These are phyloP conservation scores for Tuber magnatum DNA, from an alignment of 495 filamentous ascomycete genomes.

Conservation along the genomic window DNA sequence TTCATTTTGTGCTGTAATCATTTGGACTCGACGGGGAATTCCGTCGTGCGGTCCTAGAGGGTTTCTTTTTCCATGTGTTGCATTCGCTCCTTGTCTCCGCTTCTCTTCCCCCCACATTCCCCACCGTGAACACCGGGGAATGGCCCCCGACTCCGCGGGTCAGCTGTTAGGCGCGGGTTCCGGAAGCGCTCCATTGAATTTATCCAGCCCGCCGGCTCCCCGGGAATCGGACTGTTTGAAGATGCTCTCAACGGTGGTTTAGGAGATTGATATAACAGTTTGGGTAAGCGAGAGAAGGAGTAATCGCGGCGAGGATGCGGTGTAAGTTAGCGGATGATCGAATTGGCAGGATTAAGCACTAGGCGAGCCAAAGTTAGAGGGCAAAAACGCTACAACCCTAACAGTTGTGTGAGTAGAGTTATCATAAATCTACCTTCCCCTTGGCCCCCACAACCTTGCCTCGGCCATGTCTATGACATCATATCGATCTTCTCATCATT, in stretches of 20 bases:
- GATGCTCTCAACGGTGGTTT: not conserved
- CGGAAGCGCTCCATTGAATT: not conserved
- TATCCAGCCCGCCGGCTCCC: not conserved
- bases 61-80: not conserved
- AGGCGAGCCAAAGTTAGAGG: not conserved
- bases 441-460: not conserved
- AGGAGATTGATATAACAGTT: not conserved
- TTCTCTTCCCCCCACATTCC: not conserved
- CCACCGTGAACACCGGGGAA: not conserved
- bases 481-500: conserved; percentile 23
- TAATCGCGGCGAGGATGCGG: too few species aligned
- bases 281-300: not conserved
- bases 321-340: not conserved
- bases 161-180: not conserved
- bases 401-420: not conserved
- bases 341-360: not conserved
- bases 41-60: not conserved
- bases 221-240: not conserved
- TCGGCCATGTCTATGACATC: conserved; percentile 1
- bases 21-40: not conserved
- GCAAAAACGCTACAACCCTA: not conserved
- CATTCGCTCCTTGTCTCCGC: not conserved
- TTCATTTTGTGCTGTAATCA: conserved; percentile 10
- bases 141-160: not conserved
- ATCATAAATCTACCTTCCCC: not conserved